Evolutionary conservation across 1,284 basidiomycete genomes (phyloP).

Genomic region (Sporisorium iseilematis-ciliati): DNA sequence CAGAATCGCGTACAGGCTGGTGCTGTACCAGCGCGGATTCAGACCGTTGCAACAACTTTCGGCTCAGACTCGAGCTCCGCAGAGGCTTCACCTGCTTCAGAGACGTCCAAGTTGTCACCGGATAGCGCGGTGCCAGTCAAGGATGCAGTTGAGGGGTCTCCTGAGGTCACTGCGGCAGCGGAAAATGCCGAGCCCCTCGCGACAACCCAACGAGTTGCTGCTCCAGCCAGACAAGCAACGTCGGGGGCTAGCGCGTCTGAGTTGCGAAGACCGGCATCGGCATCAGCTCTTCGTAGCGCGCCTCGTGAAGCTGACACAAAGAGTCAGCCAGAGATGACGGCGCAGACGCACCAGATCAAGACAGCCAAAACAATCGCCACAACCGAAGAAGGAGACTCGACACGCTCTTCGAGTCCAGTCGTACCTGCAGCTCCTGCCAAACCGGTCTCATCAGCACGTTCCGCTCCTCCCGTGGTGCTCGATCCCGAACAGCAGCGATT

Average conservation of each 20-base stretch:
- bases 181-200: not conserved
- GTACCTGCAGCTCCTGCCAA: slow-evolving; percentile 3
- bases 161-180: not conserved
- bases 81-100: slow-evolving; percentile 4
- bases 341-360: slow-evolving; percentile 6
- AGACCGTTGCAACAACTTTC: not conserved
- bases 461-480: slow-evolving; percentile 21
- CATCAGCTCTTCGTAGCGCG: slow-evolving; percentile 1
- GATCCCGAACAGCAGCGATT: slow-evolving; percentile 45
- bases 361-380: not conserved
- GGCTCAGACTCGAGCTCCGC: not conserved
- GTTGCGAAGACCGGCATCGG: slow-evolving; percentile 3
- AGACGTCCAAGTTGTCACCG: not conserved
- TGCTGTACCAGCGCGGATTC: not conserved
- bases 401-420: slow-evolving; percentile 32
- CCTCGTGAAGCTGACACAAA: not conserved
- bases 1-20: slow-evolving; percentile 8
- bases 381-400: slow-evolving; percentile 3
- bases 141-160: not conserved
- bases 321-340: not conserved
- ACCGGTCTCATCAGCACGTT: slow-evolving; percentile 19
- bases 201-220: not conserved
- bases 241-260: not conserved
- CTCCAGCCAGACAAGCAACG: not conserved
- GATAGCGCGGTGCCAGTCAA: slow-evolving; percentile 1